phyloP scores from a whole-genome alignment of 192 early-diverging fungal species.

The Piromyces sp. region DNA sequence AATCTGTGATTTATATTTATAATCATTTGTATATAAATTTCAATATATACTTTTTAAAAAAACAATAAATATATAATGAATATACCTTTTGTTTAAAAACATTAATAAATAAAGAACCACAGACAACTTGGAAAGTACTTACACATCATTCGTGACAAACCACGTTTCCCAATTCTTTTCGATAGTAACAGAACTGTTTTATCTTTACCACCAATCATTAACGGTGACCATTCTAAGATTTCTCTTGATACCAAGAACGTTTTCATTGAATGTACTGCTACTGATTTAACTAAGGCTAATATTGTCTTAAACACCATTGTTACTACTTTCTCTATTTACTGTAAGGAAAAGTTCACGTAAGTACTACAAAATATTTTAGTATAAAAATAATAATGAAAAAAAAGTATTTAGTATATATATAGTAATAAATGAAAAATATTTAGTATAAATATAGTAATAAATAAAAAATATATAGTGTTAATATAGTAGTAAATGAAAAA shows the following conservation, averaged over 20 bases:
- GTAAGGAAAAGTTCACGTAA: conserved; percentile 72
- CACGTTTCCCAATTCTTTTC: conserved; percentile 79
- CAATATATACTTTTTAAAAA: too few species aligned
- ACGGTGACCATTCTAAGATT: conserved; percentile 96
- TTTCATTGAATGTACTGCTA: conserved; percentile 95
- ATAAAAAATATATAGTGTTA: too few species aligned
- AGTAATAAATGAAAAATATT: too few species aligned
- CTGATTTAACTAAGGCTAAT: conserved; percentile 85
- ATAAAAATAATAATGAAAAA: too few species aligned
- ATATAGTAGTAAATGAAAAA: too few species aligned
- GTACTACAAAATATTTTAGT: conserved; percentile 5
- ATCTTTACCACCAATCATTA: conserved; percentile 97
- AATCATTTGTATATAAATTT: too few species aligned
- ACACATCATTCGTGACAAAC: conserved; percentile 77
- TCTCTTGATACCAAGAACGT: conserved; percentile 83
- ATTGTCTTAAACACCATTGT: conserved; percentile 85
- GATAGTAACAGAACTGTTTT: conserved; percentile 68
- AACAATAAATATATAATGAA: too few species aligned
- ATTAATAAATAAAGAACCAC: conserved; percentile 40
- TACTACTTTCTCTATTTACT: conserved; percentile 92
- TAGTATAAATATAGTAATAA: too few species aligned
- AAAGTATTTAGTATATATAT: too few species aligned
- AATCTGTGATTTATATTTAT: too few species aligned
- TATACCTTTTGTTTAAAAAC: too few species aligned
- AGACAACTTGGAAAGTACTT: conserved; percentile 74